Base-by-base conservation (phyloP, 306 rosid species). In the Dalbergia cochinchinensis region DNA sequence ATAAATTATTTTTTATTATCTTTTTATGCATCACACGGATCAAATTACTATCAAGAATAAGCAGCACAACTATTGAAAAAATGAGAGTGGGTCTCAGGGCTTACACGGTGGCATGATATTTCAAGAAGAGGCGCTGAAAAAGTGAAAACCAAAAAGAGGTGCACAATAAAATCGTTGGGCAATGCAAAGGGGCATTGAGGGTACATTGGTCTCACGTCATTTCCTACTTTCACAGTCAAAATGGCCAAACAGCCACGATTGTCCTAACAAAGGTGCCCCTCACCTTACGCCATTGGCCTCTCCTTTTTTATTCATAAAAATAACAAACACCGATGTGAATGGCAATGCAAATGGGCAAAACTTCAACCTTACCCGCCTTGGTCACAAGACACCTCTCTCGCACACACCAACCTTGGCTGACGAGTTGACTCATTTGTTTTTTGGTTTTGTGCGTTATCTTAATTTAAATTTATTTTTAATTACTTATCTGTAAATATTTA, bases 201-300 rank as follows among this genome's bases (percentile, higher is more conserved):
- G 54, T 11, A 78, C 85, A 76, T 67, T 61, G 78, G 37, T 76
- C 80, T 71, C 74, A 65, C 82, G 85, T 80, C 87, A 84, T 71
- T 65, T 84, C 57, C 41, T 37, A 37, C 6, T 37, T 37, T 78
- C 58, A 73, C 69, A 69, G 72, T 78, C 77, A 83, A 78, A 78
- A 72, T 78, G 75, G 70, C 66, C 45, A 59, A 58, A 78, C 73
- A 72, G 60, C 19, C 80, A 80, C 69, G 62, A 58, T 18, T 18
- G 37, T 22, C 8, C 22, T 39, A 7, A 53, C 60, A 54, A 73
- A 39, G 51, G 15, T 59, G 47, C 66, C 72, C 80, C 80, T 62
- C 67, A 5, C 73, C 74, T 59, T 26, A 73, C 76, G 76, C 76
- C 45, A 63, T 31, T 63, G 47, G n/a, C 75, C 18, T 5, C 8